A percentile compares a stretch with the other conserved stretches of the same genome.
phyloP scores from a whole-genome alignment of 2,329 filamentous ascomycete species.

The Paecilomyces fulvus region DNA sequence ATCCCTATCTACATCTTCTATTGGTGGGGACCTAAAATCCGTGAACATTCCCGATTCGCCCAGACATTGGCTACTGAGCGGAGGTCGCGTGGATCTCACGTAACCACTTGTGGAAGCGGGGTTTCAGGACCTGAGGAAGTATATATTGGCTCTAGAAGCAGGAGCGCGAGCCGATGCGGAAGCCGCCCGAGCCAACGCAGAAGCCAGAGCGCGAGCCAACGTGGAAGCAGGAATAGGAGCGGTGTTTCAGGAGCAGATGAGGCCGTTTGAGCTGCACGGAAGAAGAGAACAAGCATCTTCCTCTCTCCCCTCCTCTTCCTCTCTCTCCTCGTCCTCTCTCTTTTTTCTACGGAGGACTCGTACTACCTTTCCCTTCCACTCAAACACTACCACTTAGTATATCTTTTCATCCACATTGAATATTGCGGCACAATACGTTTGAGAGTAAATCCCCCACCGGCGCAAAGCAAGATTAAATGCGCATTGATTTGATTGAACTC shows the following conservation, averaged over 20 bases:
- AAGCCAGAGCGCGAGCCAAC: background rate
- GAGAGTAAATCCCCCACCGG: no score
- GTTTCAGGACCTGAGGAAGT: conserved; percentile 6
- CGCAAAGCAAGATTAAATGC: no score
- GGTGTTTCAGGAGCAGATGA: background rate
- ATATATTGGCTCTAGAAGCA: conserved; percentile 1
- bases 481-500: no score
- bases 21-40: conserved; percentile 51
- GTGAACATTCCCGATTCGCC: conserved; percentile 54
- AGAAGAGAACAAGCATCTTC: background rate
- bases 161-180: background rate
- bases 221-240: background rate
- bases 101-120: conserved; percentile 8
- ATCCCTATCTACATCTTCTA: conserved; percentile 59
- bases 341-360: background rate
- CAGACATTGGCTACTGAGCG: conserved; percentile 47
- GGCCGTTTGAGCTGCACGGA: background rate
- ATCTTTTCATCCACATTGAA: no score
- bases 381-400: background rate
- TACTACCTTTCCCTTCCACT: background rate
- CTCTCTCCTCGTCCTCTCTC: background rate
- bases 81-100: conserved; percentile 12
- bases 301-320: background rate
- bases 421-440: no score
- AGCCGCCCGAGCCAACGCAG: background rate